Conservation (phyloP, 768 basidiomycete genomes). For the Suillus decipiens region DNA sequence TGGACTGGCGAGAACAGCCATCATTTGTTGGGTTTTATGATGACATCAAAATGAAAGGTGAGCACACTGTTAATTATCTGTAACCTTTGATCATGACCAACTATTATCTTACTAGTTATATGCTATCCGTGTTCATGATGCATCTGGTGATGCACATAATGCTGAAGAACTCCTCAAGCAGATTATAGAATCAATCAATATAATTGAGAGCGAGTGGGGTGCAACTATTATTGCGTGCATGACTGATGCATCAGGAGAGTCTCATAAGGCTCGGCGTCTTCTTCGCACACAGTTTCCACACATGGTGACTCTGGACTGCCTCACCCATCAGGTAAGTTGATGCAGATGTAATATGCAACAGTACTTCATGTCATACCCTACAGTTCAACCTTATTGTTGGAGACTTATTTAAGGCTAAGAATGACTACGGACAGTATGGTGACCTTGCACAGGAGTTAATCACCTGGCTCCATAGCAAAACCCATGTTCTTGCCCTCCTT, state of each 20-base stretch:
- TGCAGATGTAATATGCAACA: background rate
- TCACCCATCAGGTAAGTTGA: conserved; percentile 38
- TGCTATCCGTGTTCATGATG: conserved; percentile 35
- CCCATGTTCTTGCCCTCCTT: conserved; percentile 32
- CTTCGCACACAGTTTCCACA: conserved; percentile 22
- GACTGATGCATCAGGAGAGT: conserved; percentile 40
- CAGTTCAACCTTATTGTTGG: conserved; percentile 43
- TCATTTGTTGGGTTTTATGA: conserved; percentile 38
- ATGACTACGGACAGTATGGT: conserved; percentile 22
- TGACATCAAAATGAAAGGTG: conserved; percentile 25
- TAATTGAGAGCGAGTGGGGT: conserved; percentile 26
- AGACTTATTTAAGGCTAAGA: conserved; percentile 35
- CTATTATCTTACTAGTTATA: conserved; percentile 23
- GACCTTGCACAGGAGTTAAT: conserved; percentile 36
- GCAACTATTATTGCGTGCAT: conserved; percentile 26
- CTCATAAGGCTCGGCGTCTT: conserved; percentile 25
- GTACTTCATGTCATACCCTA: conserved; percentile 12
- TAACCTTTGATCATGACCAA: background rate
- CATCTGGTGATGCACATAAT: conserved; percentile 32
- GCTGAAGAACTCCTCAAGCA: conserved; percentile 31
- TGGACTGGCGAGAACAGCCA: conserved; percentile 37
- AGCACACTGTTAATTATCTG: no score
- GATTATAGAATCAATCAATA: conserved; percentile 19
- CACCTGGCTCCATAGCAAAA: conserved; percentile 40
- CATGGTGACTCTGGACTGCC: conserved; percentile 36